Evolutionary conservation across 495 filamentous ascomycete species (phyloP), one percentile per base, ranked within the genome.

Genomic region (Eremomyces bilateralis): DNA sequence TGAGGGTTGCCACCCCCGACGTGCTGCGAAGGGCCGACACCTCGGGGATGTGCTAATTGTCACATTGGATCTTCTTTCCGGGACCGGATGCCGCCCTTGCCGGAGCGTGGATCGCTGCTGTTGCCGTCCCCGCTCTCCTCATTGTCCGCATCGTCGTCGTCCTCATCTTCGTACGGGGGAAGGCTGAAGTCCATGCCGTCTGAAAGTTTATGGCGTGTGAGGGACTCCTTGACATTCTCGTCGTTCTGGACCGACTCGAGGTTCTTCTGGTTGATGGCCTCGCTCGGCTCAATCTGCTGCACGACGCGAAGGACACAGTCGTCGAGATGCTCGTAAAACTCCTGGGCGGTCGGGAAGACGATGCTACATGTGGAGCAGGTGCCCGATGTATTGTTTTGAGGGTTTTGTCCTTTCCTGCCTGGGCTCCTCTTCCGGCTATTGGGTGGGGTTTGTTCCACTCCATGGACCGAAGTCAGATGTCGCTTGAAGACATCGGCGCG

Each of bases 311-410:
- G 67, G 37, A 99, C 90, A 54, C 88, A 99, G 63, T 99, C 88
- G 52, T 99, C 88, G 44, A 99, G 58, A 67, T 99, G 88, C 63
- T 99, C 88, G 54, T 95, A 95, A 57, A 95, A 94, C 53, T 95
- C 84, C 48, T 99, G 88, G 15, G 88, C 83, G 46, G 78, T 93
- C 54, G 65, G 71, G 59, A 99, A 99, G 13, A 76, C 93, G 21
- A 67, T 65, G 15, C 78, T 78, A 55, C 88, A 99, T 20, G 88
- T 99, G 8, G 83, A 92, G 55, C 88, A 99, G 56, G 88, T 93
- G 56, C 85, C 90, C 16, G 33, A 13, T 31, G 42, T 45, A 22
- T 41, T 37, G 32, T 39, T 80, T 20, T 65, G 63, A 1, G 65
- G 58, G 28, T 65, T 50, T 0, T 58, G 59, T 20, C 52, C 50